Evolutionary conservation across 306 rosid genomes (phyloP).

Genomic region (Fragaria ananassa): DNA sequence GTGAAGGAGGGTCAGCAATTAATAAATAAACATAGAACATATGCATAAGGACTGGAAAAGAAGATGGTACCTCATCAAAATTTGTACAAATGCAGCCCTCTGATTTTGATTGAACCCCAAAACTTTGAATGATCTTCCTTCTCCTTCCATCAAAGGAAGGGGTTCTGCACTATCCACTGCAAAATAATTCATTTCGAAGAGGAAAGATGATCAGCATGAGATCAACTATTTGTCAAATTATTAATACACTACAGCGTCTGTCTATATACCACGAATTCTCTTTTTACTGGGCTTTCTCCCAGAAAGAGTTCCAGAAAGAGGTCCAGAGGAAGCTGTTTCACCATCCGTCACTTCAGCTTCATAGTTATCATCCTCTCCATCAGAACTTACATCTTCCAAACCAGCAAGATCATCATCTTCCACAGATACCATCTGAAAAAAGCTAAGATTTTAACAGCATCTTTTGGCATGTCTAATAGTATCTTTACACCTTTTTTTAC

Average conservation of each 20-base stretch:
- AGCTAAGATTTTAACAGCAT: neutral
- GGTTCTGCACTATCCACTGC: constrained; percentile 83
- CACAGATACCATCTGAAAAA: constrained; percentile 82
- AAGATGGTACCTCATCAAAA: constrained; percentile 74
- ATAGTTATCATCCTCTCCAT: constrained; percentile 91
- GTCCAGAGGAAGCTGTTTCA: constrained; percentile 67
- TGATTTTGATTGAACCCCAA: constrained; percentile 96
- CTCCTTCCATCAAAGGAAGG: constrained; percentile 97
- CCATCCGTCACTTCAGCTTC: constrained; percentile 89
- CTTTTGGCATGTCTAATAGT: neutral
- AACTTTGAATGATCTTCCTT: constrained; percentile 91
- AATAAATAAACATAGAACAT: neutral
- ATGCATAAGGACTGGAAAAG: neutral
- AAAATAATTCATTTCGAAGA: constrained; percentile 22
- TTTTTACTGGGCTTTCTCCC: constrained; percentile 58
- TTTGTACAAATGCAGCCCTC: constrained; percentile 93
- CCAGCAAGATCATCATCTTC: constrained; percentile 99
- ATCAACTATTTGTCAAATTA: constrained; percentile 7
- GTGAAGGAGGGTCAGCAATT: neutral
- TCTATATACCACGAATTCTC: constrained; percentile 66
- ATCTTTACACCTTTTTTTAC: neutral
- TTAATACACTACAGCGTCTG: constrained; percentile 6
- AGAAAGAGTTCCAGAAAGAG: constrained; percentile 28
- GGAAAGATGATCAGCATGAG: constrained; percentile 13
- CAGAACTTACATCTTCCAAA: constrained; percentile 92